Base-by-base conservation (phyloP, 1,139 yeast genomes). In the Pneumocystis canis region DNA sequence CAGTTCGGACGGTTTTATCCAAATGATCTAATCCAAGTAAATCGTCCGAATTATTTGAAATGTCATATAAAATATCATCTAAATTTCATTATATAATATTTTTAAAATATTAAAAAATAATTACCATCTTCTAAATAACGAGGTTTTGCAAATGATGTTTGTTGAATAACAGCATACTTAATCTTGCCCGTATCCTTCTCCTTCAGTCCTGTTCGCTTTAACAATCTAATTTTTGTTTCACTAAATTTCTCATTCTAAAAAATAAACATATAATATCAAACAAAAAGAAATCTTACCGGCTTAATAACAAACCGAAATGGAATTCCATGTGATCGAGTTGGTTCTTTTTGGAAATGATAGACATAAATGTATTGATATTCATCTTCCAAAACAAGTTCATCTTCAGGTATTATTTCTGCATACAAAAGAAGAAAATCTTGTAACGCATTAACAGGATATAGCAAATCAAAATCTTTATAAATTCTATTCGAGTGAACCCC, bases 21-120 rank as follows among this genome's bases (percentile, higher is more conserved):
- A 92, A 89, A 71, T 88, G 96, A 70, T 90, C 96, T 71, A 90
- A 77, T 30, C 90, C 95, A 65, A 90, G 76, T 35, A 78, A 78
- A 65, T 79, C 82, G 53, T 77, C 75, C 33, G 39, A 57, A 41
- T 77, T 78, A 11, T 78, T 76, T 66, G 85, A 72, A 61, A 80
- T 80, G 61, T 84, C 82, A 71, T 77, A 86, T 39, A 89, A 74
- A n/a, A 62, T 61, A 3, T 67, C 69, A 20, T 70, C 80, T 41
- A 56, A 4, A 59, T 7, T 14, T n/a, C 20, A 25, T 40, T 40
- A 28, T 25, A 18, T 18, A 2, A 16, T 14, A 80, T 62, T 84
- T 83, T 71, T 77, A 86, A 37, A 89, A 75, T 16, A 65, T 64
- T 4, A 68, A 70, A 20, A 41, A 41, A 9, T 16, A 70, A 80